Evolutionary conservation across 345 rosid genomes (phyloP), one percentile per base, ranked within the genome.

Genomic region (Hibiscus trionum): DNA sequence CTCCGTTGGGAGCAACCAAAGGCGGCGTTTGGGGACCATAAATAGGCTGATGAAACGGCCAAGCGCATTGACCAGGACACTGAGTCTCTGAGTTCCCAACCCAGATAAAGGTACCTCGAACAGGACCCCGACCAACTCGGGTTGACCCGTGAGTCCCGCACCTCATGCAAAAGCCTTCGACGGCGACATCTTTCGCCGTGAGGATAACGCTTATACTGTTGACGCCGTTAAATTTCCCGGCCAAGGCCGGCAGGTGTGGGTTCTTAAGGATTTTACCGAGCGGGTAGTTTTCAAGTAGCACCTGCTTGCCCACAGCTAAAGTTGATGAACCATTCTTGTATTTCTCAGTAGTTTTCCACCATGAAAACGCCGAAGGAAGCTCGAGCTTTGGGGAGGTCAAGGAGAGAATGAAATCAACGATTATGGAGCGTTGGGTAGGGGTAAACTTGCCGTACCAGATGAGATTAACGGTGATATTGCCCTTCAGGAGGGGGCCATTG

Each of bases 41-140:
- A 0, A 91, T 71, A 5, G 97, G 98, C 83, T 90, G 98, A 74
- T 93, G 98, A 50, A 93, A 93, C n/a, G 97, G 98, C 98, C 98
- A 90, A 5, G 96, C 97, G 69, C 98, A 94, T 78, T 90, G 86
- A 26, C 96, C 98, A 0, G 95, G 90, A 58, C 98, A 94, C 86
- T 86, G 95, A 3, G 79, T 58, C 81, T 83, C 96, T 14, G 98
- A 88, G 84, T 94, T 90, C 0, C 98, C 98, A 0, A 94, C 93
- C 98, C 98, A 91, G 0, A 91, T 79, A 64, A 79, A 91, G 0
- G 88, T 77, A n/a, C 87, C 88, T 1, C 79, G 78, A 7, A 62
- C 29, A 27, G 84, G 75, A 11, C 84, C 82, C 17, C 70, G 77
- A 0, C 53, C 52, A 10, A 37, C 26, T 24, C 56, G 64, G 3